These are phyloP conservation scores for Penicillium brevicompactum DNA, from an alignment of 2,329 filamentous ascomycete genomes.

Conservation along the genomic window DNA sequence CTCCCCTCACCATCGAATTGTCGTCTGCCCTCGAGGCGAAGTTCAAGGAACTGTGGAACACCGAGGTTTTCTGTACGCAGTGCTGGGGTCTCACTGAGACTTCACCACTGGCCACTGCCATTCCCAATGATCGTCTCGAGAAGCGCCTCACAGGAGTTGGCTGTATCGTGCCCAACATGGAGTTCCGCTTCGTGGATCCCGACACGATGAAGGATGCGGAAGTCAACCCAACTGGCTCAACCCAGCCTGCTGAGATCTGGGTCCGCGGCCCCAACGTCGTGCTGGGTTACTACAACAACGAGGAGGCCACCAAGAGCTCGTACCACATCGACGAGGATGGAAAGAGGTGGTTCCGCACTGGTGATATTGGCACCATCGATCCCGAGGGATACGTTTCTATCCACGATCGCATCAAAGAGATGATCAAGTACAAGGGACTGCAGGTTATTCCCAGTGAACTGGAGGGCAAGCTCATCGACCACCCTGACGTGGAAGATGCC, in stretches of 20 bases:
- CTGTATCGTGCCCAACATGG: constrained; percentile 21
- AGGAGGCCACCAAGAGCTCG: constrained; percentile 14
- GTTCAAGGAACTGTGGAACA: constrained; percentile 13
- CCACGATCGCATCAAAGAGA: constrained; percentile 26
- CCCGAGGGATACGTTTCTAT: constrained; percentile 20
- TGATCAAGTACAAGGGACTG: constrained; percentile 28
- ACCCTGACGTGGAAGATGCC: constrained; percentile 24
- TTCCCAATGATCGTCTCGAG: constrained; percentile 23
- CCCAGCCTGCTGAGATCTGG: constrained; percentile 21
- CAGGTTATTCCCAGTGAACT: constrained; percentile 26
- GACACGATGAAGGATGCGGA: constrained; percentile 19
- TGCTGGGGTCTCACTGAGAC: constrained; percentile 25
- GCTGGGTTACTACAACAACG: constrained; percentile 22
- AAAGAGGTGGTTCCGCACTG: constrained; percentile 24
- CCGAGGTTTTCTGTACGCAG: constrained; percentile 21
- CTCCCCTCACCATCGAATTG: constrained; percentile 21
- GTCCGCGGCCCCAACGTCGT: constrained; percentile 24
- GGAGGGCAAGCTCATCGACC: constrained; percentile 23
- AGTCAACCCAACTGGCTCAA: constrained; percentile 15
- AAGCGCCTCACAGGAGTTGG: constrained; percentile 19
- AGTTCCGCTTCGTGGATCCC: constrained; percentile 24
- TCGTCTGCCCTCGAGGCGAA: constrained; percentile 17
- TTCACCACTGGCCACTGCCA: constrained; percentile 18
- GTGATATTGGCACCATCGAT: constrained; percentile 23
- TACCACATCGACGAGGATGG: constrained; percentile 21